These are phyloP conservation scores for Trichoderma semiorbis DNA, from an alignment of 2,329 filamentous ascomycete species.

Conservation along the genomic window DNA sequence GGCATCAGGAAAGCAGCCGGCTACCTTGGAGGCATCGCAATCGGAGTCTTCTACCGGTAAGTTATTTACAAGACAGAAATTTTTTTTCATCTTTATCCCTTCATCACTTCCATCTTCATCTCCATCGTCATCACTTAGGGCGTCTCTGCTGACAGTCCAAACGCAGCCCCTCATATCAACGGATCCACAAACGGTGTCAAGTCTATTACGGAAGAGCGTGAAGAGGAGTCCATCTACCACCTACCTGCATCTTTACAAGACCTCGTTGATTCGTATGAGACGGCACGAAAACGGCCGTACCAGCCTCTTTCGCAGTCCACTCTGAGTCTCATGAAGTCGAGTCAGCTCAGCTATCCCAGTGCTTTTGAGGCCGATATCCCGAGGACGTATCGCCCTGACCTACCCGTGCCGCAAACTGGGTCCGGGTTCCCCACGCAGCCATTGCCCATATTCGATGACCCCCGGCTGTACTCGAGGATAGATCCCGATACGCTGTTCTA, in stretches of 20 bases:
- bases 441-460: conserved; percentile 88
- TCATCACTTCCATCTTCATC: neutral
- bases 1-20: conserved; percentile 43
- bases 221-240: conserved; percentile 86
- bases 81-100: neutral
- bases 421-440: conserved; percentile 90
- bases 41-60: conserved; percentile 46
- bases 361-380: conserved; percentile 76
- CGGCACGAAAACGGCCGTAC: conserved; percentile 67
- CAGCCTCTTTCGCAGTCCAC: conserved; percentile 62
- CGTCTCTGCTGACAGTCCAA: conserved; percentile 4
- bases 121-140: neutral
- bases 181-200: conserved; percentile 52
- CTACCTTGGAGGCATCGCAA: conserved; percentile 34
- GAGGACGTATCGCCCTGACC: conserved; percentile 78
- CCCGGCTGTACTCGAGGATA: conserved; percentile 79
- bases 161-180: conserved; percentile 45
- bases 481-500: conserved; percentile 98
- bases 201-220: conserved; percentile 39
- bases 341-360: conserved; percentile 71
- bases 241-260: conserved; percentile 86
- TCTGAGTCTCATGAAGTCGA: conserved; percentile 70
- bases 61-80: neutral
- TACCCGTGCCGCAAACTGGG: conserved; percentile 69
- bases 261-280: conserved; percentile 85